Base-by-base conservation (phyloP, 345 rosid genomes). In the Gossypioides kirkii region DNA sequence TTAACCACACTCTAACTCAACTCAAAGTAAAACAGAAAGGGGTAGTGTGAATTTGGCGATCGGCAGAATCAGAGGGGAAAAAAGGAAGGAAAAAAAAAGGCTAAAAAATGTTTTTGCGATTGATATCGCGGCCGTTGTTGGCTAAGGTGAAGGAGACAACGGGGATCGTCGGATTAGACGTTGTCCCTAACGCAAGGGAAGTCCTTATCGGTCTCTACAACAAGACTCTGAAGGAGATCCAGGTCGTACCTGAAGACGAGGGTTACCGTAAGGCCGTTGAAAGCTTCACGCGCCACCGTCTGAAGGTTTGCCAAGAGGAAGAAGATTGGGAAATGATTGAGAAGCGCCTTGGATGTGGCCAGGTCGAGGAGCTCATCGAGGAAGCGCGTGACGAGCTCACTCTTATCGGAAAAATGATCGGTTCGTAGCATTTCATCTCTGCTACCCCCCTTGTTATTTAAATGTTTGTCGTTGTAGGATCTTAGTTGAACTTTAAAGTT, bases 281-380 rank as follows among this genome's bases (percentile, higher is more conserved):
- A 82, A 81, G 86, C 61, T 96, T 96, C 84, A 96, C 98, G 53
- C 80, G 75, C 20, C 96, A 91, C 60, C 90, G 97, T 79, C 82
- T 96, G 13, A 81, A 82, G 79, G 93, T 86, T 0, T 96, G 97
- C 71, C 82, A 80, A 55, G 96, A 91, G 76, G 97, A 91, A 76
- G 87, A 82, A 62, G 94, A 93, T 46, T 96, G 96, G 96, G 99
- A 93, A 80, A 62, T 25, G 73, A 93, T 96, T 74, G 97, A 93
- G 90, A 86, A 91, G 65, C 85, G 86, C 42, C 81, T 96, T 23
- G 97, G 93, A 10, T 93, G 98, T 63, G 99, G 99, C 73, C 97
- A 93, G 86, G 99, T 93, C 62, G 99, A 95, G 82, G 98, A 93
- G 89, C 96, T 95, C 53, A 86, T 95, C 54, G 98, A 95, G 80